These are phyloP conservation scores for Pseudocercospora macadamiae DNA, from an alignment of 2,329 filamentous ascomycete genomes.

Conservation along the genomic window DNA sequence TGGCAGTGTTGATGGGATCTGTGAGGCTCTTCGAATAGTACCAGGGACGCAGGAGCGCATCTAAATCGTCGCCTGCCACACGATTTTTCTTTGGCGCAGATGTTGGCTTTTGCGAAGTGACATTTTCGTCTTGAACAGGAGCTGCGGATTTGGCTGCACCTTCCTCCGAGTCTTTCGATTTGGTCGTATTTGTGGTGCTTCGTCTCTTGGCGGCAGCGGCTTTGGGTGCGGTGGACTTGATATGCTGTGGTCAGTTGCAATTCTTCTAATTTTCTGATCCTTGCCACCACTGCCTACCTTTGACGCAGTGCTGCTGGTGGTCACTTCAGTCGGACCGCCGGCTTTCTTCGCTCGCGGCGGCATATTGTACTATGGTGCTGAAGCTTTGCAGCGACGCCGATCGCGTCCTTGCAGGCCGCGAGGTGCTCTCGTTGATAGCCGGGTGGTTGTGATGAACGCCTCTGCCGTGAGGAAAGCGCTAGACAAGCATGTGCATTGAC, in stretches of 20 bases:
- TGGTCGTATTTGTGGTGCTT: constrained; percentile 16
- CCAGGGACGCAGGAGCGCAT: constrained; percentile 69
- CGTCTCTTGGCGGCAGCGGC: constrained; percentile 18
- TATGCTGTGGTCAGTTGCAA: constrained; percentile 15
- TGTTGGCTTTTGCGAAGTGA: constrained; percentile 6
- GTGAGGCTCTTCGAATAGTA: constrained; percentile 70
- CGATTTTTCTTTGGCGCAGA: constrained; percentile 27
- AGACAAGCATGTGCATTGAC: background rate
- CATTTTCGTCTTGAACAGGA: background rate
- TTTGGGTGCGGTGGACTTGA: constrained; percentile 24
- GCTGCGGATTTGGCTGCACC: background rate
- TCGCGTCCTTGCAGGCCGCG: background rate
- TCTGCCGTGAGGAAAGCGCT: background rate
- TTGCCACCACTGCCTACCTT: constrained; percentile 29
- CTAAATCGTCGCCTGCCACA: constrained; percentile 44
- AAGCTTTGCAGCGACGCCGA: background rate
- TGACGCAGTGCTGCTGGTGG: constrained; percentile 25
- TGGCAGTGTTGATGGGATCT: constrained; percentile 69
- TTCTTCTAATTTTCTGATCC: constrained; percentile 12
- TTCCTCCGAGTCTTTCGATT: constrained; percentile 9
- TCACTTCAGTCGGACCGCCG: constrained; percentile 34
- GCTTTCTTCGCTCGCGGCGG: constrained; percentile 37
- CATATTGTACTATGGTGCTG: constrained; percentile 29
- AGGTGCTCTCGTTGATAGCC: background rate
- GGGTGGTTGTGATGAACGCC: background rate